Evolutionary conservation across 2,329 filamentous ascomycete species (phyloP).

Genomic region (Phialemoniopsis sp.): DNA sequence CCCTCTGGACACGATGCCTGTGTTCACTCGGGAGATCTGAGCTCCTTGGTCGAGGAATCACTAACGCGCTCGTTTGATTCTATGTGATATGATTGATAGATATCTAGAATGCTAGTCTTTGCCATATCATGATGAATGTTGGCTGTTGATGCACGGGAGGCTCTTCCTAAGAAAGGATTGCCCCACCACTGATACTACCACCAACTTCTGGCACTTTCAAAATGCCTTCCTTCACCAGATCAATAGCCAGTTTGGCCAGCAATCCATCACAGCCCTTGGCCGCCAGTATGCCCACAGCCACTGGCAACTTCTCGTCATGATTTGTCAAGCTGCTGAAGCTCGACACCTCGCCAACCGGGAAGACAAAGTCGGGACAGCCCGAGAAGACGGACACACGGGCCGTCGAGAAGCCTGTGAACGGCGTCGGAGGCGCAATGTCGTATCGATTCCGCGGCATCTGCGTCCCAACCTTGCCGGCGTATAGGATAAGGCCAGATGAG

Average conservation of each 20-base stretch:
- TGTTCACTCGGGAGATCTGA: conserved; percentile 6
- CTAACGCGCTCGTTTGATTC: too few relatives aligned
- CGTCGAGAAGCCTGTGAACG: conserved; percentile 36
- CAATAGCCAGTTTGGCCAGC: conserved; percentile 47
- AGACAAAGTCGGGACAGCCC: conserved; percentile 34
- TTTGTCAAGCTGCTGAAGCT: conserved; percentile 31
- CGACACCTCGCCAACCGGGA: conserved; percentile 34
- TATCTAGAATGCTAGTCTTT: too few relatives aligned
- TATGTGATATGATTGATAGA: too few relatives aligned
- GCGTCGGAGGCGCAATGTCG: conserved; percentile 33
- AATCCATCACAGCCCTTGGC: conserved; percentile 58
- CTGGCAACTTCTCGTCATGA: conserved; percentile 47
- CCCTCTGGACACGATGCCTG: conserved; percentile 5
- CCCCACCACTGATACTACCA: conserved; percentile 16
- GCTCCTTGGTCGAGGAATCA: too few relatives aligned
- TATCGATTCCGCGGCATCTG: conserved; percentile 26
- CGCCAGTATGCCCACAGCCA: conserved; percentile 53
- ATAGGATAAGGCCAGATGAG: conserved; percentile 43
- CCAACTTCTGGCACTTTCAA: conserved; percentile 40
- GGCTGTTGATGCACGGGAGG: too few relatives aligned
- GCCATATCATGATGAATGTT: too few relatives aligned
- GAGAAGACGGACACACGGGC: conserved; percentile 26
- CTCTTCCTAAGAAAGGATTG: conserved; percentile 9
- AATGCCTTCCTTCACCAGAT: conserved; percentile 44
- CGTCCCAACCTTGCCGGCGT: conserved; percentile 26